Base-by-base conservation (phyloP, 345 rosid species). In the Rhizophora mangle region DNA sequence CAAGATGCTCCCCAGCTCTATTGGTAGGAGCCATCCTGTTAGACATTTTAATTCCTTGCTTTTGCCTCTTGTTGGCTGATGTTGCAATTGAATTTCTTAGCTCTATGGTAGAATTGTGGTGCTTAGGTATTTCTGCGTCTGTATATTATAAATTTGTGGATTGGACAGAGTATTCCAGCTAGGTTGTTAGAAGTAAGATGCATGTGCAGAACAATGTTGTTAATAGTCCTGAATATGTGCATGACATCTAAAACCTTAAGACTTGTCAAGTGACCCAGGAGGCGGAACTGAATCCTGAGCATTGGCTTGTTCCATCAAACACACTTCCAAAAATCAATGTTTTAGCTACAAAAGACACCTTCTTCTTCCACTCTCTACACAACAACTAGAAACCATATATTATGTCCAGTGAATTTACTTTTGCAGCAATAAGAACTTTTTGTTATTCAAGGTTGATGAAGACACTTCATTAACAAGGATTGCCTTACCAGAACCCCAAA, bases 191-290 rank as follows among this genome's bases (percentile, higher is more conserved):
- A 43, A 43, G 49, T 13, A 15, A 43, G 19, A 4, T 13, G 1
- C 4, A 5, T 43, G 49, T 13, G 49, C 49, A 43, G 16, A 43
- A 43, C 3, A 43, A 43, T 43, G 49, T 43, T 9, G 19, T 15
- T 43, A 11, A 15, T 43, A 43, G 49, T 43, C 16, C 15, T 3
- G 5, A 43, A 11, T 11, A 11, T 43, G 4, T 43, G 49, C 49
- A 43, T 43, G 49, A 43, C 24, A 73, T 86, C 86, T 79, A 84
- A 73, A 77, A 89, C 84, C 68, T 79, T 81, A 9, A 9, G 86
- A 83, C 79, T 83, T 86, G 75, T 89, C 88, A 24, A 78, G 36
- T 16, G 78, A 34, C 47, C 75, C 69, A 71, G 86, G 72, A 67
- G 70, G 52, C 13, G 90, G 87, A 72, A 63, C 68, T 37, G 82